phyloP scores from a whole-genome alignment of 306 rosid genomes.

The Dryas octopetala region DNA sequence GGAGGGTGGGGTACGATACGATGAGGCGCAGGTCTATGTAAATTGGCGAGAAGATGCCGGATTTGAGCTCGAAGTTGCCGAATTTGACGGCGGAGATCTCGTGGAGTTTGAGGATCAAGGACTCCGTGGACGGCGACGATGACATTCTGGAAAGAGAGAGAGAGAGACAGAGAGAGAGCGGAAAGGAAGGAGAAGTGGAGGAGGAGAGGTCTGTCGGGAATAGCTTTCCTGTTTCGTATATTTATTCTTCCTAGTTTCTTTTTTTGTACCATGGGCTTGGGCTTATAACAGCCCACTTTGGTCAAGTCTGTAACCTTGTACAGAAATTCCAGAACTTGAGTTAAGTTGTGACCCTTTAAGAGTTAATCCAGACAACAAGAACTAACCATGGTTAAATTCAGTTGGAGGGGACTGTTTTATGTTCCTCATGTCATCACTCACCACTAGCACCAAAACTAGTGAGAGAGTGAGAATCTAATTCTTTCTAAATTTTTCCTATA shows the following conservation, averaged over 20 bases:
- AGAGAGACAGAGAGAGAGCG: background rate
- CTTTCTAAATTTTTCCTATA: slow-evolving; percentile 46
- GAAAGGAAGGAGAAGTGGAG: no score
- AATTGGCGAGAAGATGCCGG: slow-evolving; percentile 88
- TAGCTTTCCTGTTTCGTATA: no score
- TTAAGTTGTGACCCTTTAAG: no score
- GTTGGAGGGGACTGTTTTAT: background rate
- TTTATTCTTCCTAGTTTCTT: no score
- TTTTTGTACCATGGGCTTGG: no score
- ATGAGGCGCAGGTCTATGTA: slow-evolving; percentile 90
- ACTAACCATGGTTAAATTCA: background rate
- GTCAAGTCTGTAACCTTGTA: no score
- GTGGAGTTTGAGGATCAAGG: slow-evolving; percentile 70
- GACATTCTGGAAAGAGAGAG: slow-evolving; percentile 9
- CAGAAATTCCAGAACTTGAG: no score
- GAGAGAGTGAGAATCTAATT: slow-evolving; percentile 42
- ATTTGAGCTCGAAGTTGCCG: slow-evolving; percentile 87
- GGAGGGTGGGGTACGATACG: slow-evolving; percentile 79
- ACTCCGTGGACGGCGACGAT: slow-evolving; percentile 50
- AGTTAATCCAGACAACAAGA: background rate
- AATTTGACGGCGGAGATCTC: slow-evolving; percentile 92
- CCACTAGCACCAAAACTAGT: background rate
- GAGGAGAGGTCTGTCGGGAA: no score
- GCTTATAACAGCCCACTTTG: no score
- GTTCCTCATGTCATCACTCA: slow-evolving; percentile 21